Evolutionary conservation across 2,329 filamentous ascomycete species (phyloP).

Genomic region (Myriosclerotinia duriaeana): DNA sequence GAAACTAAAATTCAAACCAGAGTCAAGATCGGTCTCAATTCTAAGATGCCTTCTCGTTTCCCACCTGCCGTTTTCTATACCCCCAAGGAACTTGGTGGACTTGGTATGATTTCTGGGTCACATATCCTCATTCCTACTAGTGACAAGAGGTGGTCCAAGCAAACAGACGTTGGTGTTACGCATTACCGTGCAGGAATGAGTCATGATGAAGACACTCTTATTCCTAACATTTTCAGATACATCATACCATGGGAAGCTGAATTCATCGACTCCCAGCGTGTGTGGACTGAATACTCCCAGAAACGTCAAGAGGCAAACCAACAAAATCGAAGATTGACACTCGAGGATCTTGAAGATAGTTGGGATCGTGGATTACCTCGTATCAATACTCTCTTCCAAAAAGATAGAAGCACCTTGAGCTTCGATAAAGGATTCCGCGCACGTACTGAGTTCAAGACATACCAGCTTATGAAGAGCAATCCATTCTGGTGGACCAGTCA

Average conservation of each 20-base stretch:
- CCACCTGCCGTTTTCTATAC: conserved; percentile 98
- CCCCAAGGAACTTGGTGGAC: conserved; percentile 91
- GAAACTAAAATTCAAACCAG: conserved; percentile 99
- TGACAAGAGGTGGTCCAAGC: conserved; percentile 97
- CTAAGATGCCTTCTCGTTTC: conserved; percentile 99
- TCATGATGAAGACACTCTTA: conserved; percentile 94
- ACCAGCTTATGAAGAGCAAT: conserved; percentile 98
- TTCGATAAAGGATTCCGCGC: conserved; percentile 99
- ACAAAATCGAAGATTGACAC: conserved; percentile 88
- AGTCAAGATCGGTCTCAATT: conserved; percentile 98
- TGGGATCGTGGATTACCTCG: conserved; percentile 97
- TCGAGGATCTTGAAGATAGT: conserved; percentile 95
- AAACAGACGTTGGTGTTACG: conserved; percentile 94
- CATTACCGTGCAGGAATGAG: conserved; percentile 98
- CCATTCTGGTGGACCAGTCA: conserved; percentile 99
- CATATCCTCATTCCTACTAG: conserved; percentile 97
- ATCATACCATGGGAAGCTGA: conserved; percentile 99
- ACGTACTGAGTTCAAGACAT: conserved; percentile 95
- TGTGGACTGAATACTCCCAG: conserved; percentile 99
- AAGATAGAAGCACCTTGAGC: conserved; percentile 91
- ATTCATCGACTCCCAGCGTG: conserved; percentile 97
- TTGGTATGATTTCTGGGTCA: conserved; percentile 98
- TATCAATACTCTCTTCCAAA: conserved; percentile 99
- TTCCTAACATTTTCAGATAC: conserved; percentile 98
- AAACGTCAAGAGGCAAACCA: conserved; percentile 96